Base-by-base conservation (phyloP, 345 rosid species). In the Linum usitatissimum region DNA sequence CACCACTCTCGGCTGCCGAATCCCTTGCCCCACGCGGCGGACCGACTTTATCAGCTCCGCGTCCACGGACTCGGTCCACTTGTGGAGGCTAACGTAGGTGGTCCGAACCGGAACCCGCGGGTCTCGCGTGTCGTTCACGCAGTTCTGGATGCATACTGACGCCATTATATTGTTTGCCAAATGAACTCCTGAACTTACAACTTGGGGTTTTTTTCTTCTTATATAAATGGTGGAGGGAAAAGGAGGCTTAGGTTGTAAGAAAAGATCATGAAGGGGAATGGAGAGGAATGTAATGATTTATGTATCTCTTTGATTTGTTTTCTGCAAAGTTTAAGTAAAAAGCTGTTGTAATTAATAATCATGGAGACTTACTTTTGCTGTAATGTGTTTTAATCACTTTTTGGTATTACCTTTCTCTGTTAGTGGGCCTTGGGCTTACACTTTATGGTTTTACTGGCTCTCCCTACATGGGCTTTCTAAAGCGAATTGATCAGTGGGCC, bases 51-150 rank as follows among this genome's bases (percentile, higher is more conserved):
- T 80, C 19, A 88, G 81, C 78, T 80, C 89, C 2, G 83, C 84
- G 65, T 84, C 87, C 6, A 4, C 38, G 6, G 90, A 82, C 63
- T 88, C 87, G 18, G 93, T 90, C 96, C 86, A 88, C 76, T 81
- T 84, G 72, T 80, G 77, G 66, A 83, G 86, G 76, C 61, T 56
- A 48, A 42, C 57, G 62, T 30, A 42, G 31, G 60, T 21, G 13
- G 64, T 17, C 17, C 64, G 39, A 28, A 34, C 17, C 5, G 64
- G 54, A 49, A 53, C 28, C 6, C 38, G 56, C 3, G 59, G 40
- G 56, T 67, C 64, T 13, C 38, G 56, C 6, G 59, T 31, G 56
- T 67, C 64, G n/a, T 31, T 67, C 38, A 30, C 61, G 57, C 63
- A 59, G 20, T 31, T 60, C 9, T 63, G 53, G 30, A 67, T 67